A percentile compares a stretch with the other conserved stretches of the same genome.
Conservation (phyloP, 108 stramenopile species). For the Nitzschia sp. region DNA sequence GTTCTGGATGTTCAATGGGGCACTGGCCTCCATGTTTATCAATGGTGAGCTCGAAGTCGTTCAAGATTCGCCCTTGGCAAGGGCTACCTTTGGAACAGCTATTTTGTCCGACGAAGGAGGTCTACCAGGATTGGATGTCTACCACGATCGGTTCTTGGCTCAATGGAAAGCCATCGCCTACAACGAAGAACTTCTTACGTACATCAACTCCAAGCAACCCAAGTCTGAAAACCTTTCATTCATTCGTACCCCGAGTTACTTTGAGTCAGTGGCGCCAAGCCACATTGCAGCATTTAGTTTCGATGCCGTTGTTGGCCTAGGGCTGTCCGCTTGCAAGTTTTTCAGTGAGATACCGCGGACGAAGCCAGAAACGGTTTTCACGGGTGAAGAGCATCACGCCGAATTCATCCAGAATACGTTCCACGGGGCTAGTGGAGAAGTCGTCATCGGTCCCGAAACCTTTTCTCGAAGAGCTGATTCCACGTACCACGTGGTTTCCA, state of each 20-base stretch:
- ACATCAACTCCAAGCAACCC: constrained; percentile 1
- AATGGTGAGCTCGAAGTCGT: background rate
- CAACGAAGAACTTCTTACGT: background rate
- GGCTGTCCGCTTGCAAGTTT: constrained; percentile 45
- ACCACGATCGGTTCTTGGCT: constrained; percentile 24
- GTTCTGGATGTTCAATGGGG: constrained; percentile 47
- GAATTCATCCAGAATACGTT: background rate
- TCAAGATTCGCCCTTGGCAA: background rate
- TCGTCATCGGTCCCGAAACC: background rate
- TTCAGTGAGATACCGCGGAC: background rate
- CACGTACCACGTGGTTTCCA: background rate
- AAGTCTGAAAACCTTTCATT: background rate
- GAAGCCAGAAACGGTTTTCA: background rate
- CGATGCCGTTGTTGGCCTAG: constrained; percentile 52
- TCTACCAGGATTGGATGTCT: constrained; percentile 29
- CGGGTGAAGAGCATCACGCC: background rate
- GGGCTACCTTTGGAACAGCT: constrained; percentile 9
- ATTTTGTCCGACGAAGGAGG: constrained; percentile 35
- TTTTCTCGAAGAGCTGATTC: constrained; percentile 6
- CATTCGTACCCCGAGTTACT: background rate
- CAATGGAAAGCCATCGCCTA: constrained; percentile 24
- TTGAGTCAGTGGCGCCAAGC: background rate
- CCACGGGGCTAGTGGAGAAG: constrained; percentile 3
- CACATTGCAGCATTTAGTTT: constrained; percentile 34
- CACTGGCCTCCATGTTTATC: constrained; percentile 7